A percentile compares a stretch with the other conserved stretches of the same genome.
Conservation (phyloP, 2,329 filamentous ascomycete genomes). For the Xylaria sp. region DNA sequence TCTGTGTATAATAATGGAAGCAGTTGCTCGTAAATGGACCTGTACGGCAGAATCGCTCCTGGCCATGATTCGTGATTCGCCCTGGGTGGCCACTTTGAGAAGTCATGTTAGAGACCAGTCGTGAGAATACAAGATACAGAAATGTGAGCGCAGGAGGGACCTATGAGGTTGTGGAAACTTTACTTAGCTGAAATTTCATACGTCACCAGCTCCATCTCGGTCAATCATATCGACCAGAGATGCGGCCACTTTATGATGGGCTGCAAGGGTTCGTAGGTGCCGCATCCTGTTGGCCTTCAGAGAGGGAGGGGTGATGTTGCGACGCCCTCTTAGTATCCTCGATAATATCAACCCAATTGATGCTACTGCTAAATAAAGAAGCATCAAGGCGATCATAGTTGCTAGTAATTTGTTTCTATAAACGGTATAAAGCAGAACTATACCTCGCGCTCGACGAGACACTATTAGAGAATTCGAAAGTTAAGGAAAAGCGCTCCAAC, state of each 20-base stretch:
- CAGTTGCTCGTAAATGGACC: not conserved
- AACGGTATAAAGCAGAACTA: not conserved
- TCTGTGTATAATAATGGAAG: not conserved
- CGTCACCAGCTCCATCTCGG: not conserved
- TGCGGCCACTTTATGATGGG: not conserved
- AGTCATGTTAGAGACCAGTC: not conserved
- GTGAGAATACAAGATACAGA: not conserved
- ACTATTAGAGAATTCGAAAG: not conserved
- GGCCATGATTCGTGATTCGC: not conserved
- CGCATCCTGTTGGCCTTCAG: not conserved
- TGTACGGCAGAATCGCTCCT: not conserved
- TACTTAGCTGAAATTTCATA: not conserved
- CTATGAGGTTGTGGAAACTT: not conserved
- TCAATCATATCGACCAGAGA: not conserved
- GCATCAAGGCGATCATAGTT: not conserved
- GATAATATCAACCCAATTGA: not conserved
- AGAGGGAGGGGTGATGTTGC: not conserved
- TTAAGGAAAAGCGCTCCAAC: not conserved
- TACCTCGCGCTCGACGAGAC: not conserved
- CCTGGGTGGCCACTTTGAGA: not conserved
- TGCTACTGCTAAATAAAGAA: not conserved
- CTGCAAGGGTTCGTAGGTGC: not conserved
- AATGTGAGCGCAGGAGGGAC: not conserved
- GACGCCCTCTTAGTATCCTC: not conserved
- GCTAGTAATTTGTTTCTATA: not conserved